Base-by-base conservation (phyloP, 345 rosid species). In the Cardamine chenopodiifolia region DNA sequence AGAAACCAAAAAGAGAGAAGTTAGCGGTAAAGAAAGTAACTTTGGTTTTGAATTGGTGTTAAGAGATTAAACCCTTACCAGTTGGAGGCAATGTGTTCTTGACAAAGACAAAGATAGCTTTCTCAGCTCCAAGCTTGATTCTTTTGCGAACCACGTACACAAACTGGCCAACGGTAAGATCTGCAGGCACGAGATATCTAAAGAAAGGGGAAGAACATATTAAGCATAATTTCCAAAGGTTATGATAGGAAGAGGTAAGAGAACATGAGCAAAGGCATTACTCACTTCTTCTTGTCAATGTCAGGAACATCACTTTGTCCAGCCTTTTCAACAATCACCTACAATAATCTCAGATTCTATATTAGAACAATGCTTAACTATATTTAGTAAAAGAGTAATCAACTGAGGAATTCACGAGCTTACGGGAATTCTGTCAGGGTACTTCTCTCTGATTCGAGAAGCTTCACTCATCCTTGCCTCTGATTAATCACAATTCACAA, bases 261-360 rank as follows among this genome's bases (percentile, higher is more conserved):
- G 64, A 31, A 22, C 6, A 37, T 19, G 32, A 34, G 1, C 25
- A 59, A 74, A 39, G 20, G 19, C 8, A 39, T 26, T 17, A 85
- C 97, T 84, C 67, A 95, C 99, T 95, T 95, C 76, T 92, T 92
- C 83, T 95, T 95, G 78, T 92, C 97, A 78, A 95, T 95, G 48
- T 95, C 97, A 66, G 99, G 97, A 58, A 92, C 86, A 80, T 95
- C 96, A 73, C 89, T 85, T 74, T 85, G 89, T 62, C 86, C 97
- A 40, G 97, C 96, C 82, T 77, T 95, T 73, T 95, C 99, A 60
- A 95, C 96, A 63, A 95, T 95, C 55, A 95, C 92, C 99, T 95
- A 85, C 62, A 70, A 15, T 5, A 7, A 18, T 31, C 45, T 1
- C 37, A 54, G 34, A 8, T 60, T 18, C 55, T 29, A 50, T 31